These are phyloP conservation scores for Aspergillus olivimuriae DNA, from an alignment of 495 filamentous ascomycete genomes.

Conservation along the genomic window DNA sequence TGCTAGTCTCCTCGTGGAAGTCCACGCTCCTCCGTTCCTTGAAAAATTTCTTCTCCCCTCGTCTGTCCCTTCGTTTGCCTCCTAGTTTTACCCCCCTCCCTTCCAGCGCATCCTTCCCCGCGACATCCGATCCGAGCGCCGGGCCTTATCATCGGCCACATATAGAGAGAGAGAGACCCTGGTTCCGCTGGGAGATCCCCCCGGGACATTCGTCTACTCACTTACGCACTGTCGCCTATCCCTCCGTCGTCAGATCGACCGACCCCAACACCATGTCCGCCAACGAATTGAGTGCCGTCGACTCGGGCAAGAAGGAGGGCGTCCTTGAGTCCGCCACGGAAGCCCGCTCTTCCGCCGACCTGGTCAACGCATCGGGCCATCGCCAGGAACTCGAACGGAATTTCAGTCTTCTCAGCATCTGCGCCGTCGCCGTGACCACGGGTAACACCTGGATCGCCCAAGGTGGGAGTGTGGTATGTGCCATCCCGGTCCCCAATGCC, in stretches of 20 bases:
- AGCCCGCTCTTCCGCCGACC: slow-evolving; percentile 17
- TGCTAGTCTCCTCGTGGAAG: neutral
- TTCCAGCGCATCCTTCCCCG: too few species aligned
- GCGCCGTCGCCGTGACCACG: slow-evolving; percentile 47
- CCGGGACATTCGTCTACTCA: too few species aligned
- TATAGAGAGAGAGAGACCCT: too few species aligned
- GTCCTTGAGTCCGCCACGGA: slow-evolving; percentile 14
- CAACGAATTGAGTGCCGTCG: neutral
- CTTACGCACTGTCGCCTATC: neutral
- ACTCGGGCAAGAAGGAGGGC: neutral
- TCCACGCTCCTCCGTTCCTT: too few species aligned
- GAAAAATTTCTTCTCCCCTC: too few species aligned
- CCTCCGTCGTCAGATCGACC: neutral
- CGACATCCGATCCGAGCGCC: too few species aligned
- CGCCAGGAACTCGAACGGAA: slow-evolving; percentile 54
- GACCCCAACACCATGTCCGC: neutral
- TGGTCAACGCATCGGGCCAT: slow-evolving; percentile 53
- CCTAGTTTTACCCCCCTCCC: too few species aligned
- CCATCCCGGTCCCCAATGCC: too few species aligned
- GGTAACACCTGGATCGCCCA: slow-evolving; percentile 57
- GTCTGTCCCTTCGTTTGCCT: too few species aligned
- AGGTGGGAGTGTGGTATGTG: slow-evolving; percentile 42
- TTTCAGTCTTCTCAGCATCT: slow-evolving; percentile 53
- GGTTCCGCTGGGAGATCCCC: too few species aligned
- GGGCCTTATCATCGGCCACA: too few species aligned